phyloP scores from a whole-genome alignment of 2,329 filamentous ascomycete genomes.

The Neonectria ditissima region DNA sequence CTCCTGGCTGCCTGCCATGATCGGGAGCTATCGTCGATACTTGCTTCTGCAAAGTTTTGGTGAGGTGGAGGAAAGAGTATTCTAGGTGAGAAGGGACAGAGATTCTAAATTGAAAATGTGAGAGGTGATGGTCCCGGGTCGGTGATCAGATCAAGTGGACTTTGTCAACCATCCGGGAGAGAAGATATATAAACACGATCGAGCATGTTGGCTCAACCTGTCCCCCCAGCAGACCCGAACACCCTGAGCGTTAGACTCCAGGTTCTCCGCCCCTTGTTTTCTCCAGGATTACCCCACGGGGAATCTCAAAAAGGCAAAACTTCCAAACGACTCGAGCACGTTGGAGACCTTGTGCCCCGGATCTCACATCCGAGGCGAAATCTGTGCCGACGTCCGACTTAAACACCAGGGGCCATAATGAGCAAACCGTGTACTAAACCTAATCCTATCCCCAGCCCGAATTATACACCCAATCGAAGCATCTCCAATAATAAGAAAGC shows the following conservation, averaged over 20 bases:
- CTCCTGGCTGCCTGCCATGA: constrained; percentile 22
- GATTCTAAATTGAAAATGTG: not conserved
- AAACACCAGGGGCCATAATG: too few species aligned
- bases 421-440: too few species aligned
- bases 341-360: constrained; percentile 10
- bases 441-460: too few species aligned
- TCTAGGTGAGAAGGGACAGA: not conserved
- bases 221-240: not conserved
- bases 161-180: not conserved
- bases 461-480: too few species aligned
- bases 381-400: too few species aligned
- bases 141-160: not conserved
- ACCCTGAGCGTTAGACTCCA: not conserved
- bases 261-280: not conserved
- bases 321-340: not conserved
- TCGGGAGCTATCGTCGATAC: not conserved
- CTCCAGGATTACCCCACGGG: constrained; percentile 14
- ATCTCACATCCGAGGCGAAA: constrained; percentile 11
- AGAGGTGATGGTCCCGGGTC: not conserved
- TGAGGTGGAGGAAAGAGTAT: not conserved
- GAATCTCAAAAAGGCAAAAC: not conserved
- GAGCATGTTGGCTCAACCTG: not conserved
- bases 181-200: not conserved
- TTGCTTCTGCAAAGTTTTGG: not conserved
- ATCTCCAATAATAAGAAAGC: too few species aligned